Base-by-base conservation (phyloP, 176 grass and related monocot species). In the Tillandsia fasciculata region DNA sequence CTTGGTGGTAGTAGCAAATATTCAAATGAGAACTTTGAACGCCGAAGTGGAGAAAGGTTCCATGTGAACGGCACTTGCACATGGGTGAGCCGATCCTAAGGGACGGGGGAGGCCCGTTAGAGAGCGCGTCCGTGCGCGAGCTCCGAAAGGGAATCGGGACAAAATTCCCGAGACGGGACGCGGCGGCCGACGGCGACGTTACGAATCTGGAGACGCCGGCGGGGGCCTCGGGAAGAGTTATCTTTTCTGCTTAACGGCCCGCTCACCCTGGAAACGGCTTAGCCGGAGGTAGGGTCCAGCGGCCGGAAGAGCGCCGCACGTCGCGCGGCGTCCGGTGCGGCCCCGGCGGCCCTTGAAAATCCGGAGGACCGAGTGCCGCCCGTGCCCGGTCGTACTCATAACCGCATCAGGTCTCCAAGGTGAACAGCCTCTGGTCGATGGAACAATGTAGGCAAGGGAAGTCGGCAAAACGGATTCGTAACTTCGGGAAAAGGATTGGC, bases 241-340 rank as follows among this genome's bases (percentile, higher is more conserved):
- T 87, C 75, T 87, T 87, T 87, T 91, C 75, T 84, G 69, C 78
- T 91, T 87, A 91, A 91, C 75, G 78, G 78, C 84, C 84, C 14
- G 72, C 76, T 78, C 70, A 87, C 78, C 84, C 75, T 82, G 65
- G 84, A 84, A 87, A 74, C 72, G 75, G 78, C 77, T 84, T 64
- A 87, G 74, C 70, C 78, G 52, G 82, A 84, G 82, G 20, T 20
- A 20, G 20, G 20, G 20, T 20, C 20, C 20, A 20, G 20, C 20
- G 20, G 20, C 20, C 68, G 68, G 50, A 70, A 70, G 68, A 70
- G 68, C 80, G 67, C 80, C 80, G 59, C 80, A 83, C 51, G 67
- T 83, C 80, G 68, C 68, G 74, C 51, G 80, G 74, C 67, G 80
- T 83, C 80, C 63, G 74, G 74, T 83, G 80, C 74, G 52, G 74